A percentile compares a stretch with the other conserved stretches of the same genome.
Evolutionary conservation across 495 filamentous ascomycete species (phyloP).

Genomic region (Xylaria sp.): DNA sequence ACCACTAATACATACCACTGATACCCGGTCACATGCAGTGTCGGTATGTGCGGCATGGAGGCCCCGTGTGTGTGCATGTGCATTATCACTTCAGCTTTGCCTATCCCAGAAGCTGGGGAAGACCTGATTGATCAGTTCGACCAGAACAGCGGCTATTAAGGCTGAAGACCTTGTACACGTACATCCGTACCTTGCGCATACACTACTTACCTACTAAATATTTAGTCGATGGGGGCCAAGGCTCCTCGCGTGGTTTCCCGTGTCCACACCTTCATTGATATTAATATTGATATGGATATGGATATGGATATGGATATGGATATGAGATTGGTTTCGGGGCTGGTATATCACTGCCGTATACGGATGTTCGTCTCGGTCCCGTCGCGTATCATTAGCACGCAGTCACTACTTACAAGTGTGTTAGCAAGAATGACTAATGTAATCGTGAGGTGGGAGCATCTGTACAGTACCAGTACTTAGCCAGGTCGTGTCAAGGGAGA

Average conservation of each 20-base stretch:
- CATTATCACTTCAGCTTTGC: slow-evolving; percentile 25
- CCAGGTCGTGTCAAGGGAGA: not conserved
- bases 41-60: not conserved
- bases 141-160: slow-evolving; percentile 4
- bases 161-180: not conserved
- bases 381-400: not conserved
- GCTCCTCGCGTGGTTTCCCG: not conserved
- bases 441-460: not conserved
- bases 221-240: not conserved
- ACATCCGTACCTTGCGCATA: too few species aligned
- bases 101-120: slow-evolving; percentile 23
- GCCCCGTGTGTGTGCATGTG: slow-evolving; percentile 16
- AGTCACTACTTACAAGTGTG: not conserved
- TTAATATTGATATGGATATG: too few species aligned
- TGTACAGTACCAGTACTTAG: not conserved
- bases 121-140: slow-evolving; percentile 17
- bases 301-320: too few species aligned
- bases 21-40: not conserved
- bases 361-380: not conserved
- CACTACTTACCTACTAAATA: too few species aligned
- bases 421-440: not conserved
- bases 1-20: too few species aligned
- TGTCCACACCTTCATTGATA: not conserved
- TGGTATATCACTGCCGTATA: not conserved
- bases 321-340: too few species aligned